A percentile compares a stretch with the other conserved stretches of the same genome.
phyloP scores from a whole-genome alignment of 169 alveolate species.

The Theileria luwenshuni region DNA sequence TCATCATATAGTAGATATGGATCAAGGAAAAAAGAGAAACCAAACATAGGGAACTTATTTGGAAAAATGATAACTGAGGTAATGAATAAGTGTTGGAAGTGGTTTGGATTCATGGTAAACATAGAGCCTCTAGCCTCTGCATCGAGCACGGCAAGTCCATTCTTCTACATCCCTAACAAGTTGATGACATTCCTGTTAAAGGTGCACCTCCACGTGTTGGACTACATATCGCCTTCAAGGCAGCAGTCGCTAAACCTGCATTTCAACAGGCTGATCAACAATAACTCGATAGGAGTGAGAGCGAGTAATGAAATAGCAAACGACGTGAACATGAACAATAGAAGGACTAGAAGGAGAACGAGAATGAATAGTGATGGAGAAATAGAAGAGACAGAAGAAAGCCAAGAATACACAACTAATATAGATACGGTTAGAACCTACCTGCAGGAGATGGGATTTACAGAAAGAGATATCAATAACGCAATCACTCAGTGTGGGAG shows the following conservation, averaged over 20 bases:
- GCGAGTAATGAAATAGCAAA: neutral
- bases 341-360: slow-evolving; percentile 12
- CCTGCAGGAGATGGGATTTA: slow-evolving; percentile 60
- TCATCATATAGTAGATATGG: neutral
- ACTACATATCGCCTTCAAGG: slow-evolving; percentile 37
- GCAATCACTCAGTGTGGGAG: slow-evolving; percentile 52
- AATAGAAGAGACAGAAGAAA: neutral
- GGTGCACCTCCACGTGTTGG: slow-evolving; percentile 46
- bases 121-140: slow-evolving; percentile 35
- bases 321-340: neutral
- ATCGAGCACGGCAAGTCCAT: slow-evolving; percentile 49
- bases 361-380: neutral
- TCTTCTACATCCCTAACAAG: slow-evolving; percentile 51
- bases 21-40: neutral
- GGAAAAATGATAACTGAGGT: slow-evolving; percentile 11
- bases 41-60: slow-evolving; percentile 19
- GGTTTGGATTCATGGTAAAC: slow-evolving; percentile 48
- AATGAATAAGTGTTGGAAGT: slow-evolving; percentile 51
- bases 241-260: slow-evolving; percentile 45
- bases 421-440: slow-evolving; percentile 37
- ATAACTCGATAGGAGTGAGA: neutral
- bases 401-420: slow-evolving; percentile 3
- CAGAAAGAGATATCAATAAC: slow-evolving; percentile 27
- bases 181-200: slow-evolving; percentile 36
- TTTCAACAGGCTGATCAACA: neutral